Conservation (phyloP, 2,329 filamentous ascomycete species). For the Pseudocercospora vitis region DNA sequence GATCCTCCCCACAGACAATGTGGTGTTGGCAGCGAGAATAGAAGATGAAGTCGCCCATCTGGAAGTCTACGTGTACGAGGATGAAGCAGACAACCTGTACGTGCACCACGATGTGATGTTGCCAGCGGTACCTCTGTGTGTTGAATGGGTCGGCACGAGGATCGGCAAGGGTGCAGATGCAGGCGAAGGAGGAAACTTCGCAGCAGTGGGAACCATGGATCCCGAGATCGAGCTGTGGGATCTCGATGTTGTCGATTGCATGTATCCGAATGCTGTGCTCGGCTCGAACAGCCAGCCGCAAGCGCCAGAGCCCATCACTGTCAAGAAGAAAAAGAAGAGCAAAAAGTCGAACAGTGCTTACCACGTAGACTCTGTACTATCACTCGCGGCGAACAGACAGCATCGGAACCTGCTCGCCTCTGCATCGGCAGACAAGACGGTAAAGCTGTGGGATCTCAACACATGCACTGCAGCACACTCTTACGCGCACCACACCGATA, state of each 20-base stretch:
- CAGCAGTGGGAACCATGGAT: constrained; percentile 94
- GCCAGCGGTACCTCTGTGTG: constrained; percentile 88
- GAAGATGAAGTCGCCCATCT: constrained; percentile 96
- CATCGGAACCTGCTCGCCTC: constrained; percentile 94
- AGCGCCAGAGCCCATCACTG: constrained; percentile 49
- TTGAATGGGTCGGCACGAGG: constrained; percentile 95
- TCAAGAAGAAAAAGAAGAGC: constrained; percentile 88
- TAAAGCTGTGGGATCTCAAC: constrained; percentile 97
- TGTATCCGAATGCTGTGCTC: constrained; percentile 96
- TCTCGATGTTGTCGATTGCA: constrained; percentile 90
- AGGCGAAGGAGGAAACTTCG: constrained; percentile 78
- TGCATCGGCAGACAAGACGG: constrained; percentile 91
- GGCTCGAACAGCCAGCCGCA: constrained; percentile 57
- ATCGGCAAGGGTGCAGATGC: constrained; percentile 65
- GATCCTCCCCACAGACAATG: constrained; percentile 87
- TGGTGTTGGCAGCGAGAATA: constrained; percentile 87
- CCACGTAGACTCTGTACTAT: constrained; percentile 90
- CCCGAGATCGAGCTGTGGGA: constrained; percentile 99
- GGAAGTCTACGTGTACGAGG: constrained; percentile 97
- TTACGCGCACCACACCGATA: constrained; percentile 93
- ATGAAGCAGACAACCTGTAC: constrained; percentile 91
- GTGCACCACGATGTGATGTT: constrained; percentile 99
- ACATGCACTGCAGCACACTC: constrained; percentile 92
- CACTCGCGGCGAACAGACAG: constrained; percentile 86
- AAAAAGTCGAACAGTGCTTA: constrained; percentile 87